phyloP scores from a whole-genome alignment of 73 alveolate genomes.

The Paramecium primaurelia region DNA sequence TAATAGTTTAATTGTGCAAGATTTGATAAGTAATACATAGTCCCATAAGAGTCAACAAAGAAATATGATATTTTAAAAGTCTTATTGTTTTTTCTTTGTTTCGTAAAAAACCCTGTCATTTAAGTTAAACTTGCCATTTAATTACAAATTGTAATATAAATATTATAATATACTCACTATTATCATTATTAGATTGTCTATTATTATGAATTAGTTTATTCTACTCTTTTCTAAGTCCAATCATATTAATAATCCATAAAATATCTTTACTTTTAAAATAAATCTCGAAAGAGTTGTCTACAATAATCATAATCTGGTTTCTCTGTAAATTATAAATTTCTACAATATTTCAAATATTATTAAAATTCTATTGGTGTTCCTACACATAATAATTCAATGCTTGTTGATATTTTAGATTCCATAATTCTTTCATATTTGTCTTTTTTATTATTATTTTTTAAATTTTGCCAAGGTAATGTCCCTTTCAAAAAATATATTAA shows the following conservation, averaged over 20 bases:
- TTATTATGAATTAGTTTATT: not conserved
- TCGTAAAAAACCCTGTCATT: constrained; percentile 28
- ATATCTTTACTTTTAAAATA: constrained; percentile 59
- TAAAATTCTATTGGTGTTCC: constrained; percentile 82
- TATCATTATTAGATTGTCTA: not conserved
- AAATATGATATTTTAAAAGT: constrained; percentile 7
- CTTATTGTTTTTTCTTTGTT: not conserved
- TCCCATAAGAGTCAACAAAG: constrained; percentile 19
- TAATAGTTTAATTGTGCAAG: constrained; percentile 26
- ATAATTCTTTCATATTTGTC: constrained; percentile 76
- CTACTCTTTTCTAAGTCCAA: constrained; percentile 62
- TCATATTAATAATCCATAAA: constrained; percentile 77
- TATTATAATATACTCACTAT: not conserved
- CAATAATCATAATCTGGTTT: constrained; percentile 83
- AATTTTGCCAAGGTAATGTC: constrained; percentile 92
- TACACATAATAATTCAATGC: constrained; percentile 75
- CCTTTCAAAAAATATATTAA: constrained; percentile 86
- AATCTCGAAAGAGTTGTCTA: constrained; percentile 71
- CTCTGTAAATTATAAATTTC: constrained; percentile 84
- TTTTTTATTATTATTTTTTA: constrained; percentile 69
- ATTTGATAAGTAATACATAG: not conserved
- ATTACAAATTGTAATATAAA: not conserved
- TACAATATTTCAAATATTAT: constrained; percentile 75
- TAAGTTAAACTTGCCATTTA: constrained; percentile 23
- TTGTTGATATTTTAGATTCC: constrained; percentile 72